Evolutionary conservation across 306 rosid genomes (phyloP).

Genomic region (Cajanus cajan): DNA sequence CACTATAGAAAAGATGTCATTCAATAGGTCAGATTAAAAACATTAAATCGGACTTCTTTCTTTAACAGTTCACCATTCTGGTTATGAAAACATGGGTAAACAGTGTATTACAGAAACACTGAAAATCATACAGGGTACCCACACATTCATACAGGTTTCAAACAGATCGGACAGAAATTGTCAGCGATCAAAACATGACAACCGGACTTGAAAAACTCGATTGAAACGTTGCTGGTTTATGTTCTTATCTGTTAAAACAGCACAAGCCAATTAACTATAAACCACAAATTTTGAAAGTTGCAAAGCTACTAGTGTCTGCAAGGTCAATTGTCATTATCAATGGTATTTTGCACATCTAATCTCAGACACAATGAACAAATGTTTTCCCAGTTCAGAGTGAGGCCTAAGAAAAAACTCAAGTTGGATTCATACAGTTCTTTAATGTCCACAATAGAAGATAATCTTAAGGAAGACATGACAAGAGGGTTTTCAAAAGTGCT

Average conservation of each 20-base stretch:
- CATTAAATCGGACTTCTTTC: background rate
- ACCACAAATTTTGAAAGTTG: background rate
- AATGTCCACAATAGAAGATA: background rate
- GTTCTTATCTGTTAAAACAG: background rate
- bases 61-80: background rate
- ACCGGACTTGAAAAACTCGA: background rate
- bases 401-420: background rate
- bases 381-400: constrained; percentile 8
- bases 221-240: background rate
- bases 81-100: background rate
- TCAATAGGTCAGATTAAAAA: background rate
- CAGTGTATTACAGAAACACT: background rate
- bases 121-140: background rate
- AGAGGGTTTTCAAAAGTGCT: background rate
- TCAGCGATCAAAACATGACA: background rate
- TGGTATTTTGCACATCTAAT: background rate
- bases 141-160: background rate
- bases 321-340: background rate
- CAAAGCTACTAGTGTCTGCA: background rate
- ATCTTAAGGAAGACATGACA: background rate
- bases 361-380: background rate
- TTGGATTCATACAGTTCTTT: background rate
- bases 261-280: background rate
- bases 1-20: background rate
- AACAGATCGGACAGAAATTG: background rate